Evolutionary conservation across 164 flowering plant genomes (phyloP).

Genomic region (Aristolochia contorta): DNA sequence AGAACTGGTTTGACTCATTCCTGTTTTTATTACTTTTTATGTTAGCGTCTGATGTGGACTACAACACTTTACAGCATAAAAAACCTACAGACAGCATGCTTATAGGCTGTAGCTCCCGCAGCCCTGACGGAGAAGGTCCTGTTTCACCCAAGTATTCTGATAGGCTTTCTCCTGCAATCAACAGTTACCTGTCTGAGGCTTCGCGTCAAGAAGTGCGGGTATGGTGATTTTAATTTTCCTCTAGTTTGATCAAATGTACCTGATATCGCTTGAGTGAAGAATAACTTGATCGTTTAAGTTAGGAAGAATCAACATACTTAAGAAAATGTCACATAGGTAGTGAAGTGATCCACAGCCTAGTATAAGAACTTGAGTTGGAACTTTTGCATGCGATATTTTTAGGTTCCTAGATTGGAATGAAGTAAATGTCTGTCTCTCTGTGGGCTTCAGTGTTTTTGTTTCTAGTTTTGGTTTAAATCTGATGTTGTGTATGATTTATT

Average conservation of each 20-base stretch:
- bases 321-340: too few relatives aligned
- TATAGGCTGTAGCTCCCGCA: slow-evolving; percentile 78
- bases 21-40: not conserved
- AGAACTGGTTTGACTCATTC: too few relatives aligned
- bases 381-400: too few relatives aligned
- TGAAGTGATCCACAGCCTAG: too few relatives aligned
- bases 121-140: slow-evolving; percentile 69
- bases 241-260: not conserved
- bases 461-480: too few relatives aligned
- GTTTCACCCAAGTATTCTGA: slow-evolving; percentile 83
- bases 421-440: too few relatives aligned
- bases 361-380: too few relatives aligned
- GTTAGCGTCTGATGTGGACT: not conserved
- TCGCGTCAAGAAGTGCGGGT: slow-evolving; percentile 94
- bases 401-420: too few relatives aligned
- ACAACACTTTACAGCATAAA: slow-evolving; percentile 55
- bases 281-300: too few relatives aligned
- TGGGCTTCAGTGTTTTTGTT: too few relatives aligned
- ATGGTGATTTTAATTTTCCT: slow-evolving; percentile 13
- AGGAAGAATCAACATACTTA: too few relatives aligned
- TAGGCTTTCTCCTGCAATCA: slow-evolving; percentile 94
- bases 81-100: slow-evolving; percentile 80
- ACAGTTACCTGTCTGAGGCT: slow-evolving; percentile 86
- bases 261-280: too few relatives aligned
- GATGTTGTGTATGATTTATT: not conserved